A percentile compares a stretch with the other conserved stretches of the same genome.
phyloP scores from a whole-genome alignment of 78 protist species.

The Emiliania huxleyi region DNA sequence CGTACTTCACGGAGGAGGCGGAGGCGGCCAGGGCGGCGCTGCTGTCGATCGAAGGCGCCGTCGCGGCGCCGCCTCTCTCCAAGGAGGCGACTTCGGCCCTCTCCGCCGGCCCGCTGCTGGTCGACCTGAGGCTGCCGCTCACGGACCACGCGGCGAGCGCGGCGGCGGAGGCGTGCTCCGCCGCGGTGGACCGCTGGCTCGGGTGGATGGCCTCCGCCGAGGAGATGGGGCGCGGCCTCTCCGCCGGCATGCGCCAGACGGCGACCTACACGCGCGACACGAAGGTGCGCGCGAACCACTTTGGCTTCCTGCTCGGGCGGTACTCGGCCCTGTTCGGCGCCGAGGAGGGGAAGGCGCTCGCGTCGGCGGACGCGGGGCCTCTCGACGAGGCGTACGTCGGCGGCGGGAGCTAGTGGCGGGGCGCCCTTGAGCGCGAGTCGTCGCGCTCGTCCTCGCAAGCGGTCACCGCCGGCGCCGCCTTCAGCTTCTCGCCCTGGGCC shows the following conservation, averaged over 20 bases:
- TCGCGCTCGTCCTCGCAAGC: too few species aligned
- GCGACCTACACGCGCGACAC: neutral
- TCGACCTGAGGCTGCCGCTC: neutral
- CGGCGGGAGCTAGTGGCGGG: neutral
- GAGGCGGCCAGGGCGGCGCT: neutral
- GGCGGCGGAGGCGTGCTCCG: neutral
- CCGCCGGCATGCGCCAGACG: neutral
- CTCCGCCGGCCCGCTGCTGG: neutral
- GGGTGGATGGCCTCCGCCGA: neutral
- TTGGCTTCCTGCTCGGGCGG: neutral
- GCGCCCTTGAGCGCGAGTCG: too few species aligned
- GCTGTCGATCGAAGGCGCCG: neutral
- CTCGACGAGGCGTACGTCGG: constrained; percentile 10
- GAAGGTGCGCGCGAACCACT: neutral
- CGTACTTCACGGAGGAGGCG: neutral
- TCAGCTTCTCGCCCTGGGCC: too few species aligned
- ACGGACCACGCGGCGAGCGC: neutral
- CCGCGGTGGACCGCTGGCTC: neutral
- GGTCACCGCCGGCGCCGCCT: too few species aligned
- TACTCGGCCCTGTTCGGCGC: neutral
- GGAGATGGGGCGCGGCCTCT: neutral
- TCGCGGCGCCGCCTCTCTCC: neutral
- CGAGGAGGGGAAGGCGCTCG: neutral
- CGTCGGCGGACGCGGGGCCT: neutral
- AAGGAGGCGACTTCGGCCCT: neutral